Conservation (phyloP, 176 grass and related monocot genomes). For the Raddia guianensis region DNA sequence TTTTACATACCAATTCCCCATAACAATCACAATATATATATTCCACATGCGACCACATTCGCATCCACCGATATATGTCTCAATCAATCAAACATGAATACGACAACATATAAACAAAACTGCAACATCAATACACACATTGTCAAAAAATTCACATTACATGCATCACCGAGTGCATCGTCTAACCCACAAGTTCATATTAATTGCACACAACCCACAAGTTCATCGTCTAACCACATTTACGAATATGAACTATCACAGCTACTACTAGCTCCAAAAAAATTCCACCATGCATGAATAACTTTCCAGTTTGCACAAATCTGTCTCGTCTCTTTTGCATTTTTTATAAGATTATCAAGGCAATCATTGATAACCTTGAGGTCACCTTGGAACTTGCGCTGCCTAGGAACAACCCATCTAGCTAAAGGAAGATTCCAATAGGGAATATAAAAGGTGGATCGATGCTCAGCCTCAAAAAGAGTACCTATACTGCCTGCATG, state of each 20-base stretch:
- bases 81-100: no score
- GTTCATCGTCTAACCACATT: no score
- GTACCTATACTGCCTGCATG: slow-evolving; percentile 93
- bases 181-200: no score
- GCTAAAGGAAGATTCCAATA: slow-evolving; percentile 96
- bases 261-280: slow-evolving; percentile 13
- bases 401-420: slow-evolving; percentile 89
- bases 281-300: slow-evolving; percentile 25
- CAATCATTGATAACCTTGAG: slow-evolving; percentile 93
- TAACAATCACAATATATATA: no score
- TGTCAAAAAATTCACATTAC: no score
- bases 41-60: no score
- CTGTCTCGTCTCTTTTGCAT: slow-evolving; percentile 95
- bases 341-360: slow-evolving; percentile 91
- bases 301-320: slow-evolving; percentile 36
- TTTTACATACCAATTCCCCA: no score
- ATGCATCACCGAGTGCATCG: no score
- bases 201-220: no score
- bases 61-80: no score
- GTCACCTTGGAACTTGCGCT: slow-evolving; percentile 80
- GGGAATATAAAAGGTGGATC: slow-evolving; percentile 95
- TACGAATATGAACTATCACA: background rate
- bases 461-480: slow-evolving; percentile 96
- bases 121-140: no score
- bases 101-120: no score